A percentile compares a stretch with the other conserved stretches of the same genome.
Conservation (phyloP, 2,329 filamentous ascomycete genomes). For the Drechslerella dactyloides region DNA sequence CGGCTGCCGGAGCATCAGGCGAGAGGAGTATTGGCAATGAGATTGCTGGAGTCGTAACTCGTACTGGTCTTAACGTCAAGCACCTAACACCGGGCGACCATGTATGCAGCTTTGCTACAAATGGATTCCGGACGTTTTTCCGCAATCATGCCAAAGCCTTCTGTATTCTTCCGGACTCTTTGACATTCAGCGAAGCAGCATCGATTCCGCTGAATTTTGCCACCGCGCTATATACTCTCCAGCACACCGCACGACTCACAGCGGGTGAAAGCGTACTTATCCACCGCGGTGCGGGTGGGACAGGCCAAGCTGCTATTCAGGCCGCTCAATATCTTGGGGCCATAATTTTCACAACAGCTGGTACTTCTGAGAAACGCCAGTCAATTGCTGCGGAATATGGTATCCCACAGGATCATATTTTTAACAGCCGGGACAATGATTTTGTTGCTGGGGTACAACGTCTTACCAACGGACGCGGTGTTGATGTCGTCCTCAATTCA, state of each 20-base stretch:
- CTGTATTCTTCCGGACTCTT: constrained; percentile 7
- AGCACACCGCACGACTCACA: constrained; percentile 53
- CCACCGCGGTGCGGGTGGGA: constrained; percentile 57
- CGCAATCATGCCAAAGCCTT: constrained; percentile 11
- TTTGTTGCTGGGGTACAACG: constrained; percentile 56
- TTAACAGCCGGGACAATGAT: constrained; percentile 58
- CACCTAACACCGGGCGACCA: constrained; percentile 7
- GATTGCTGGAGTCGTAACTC: constrained; percentile 52
- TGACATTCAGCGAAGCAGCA: constrained; percentile 15
- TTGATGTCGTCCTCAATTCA: constrained; percentile 62
- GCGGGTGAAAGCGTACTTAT: constrained; percentile 57
- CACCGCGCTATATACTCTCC: constrained; percentile 53
- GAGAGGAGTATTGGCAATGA: constrained; percentile 51
- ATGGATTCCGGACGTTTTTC: constrained; percentile 28
- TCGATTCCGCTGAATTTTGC: constrained; percentile 36
- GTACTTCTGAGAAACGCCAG: constrained; percentile 57
- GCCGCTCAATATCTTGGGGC: constrained; percentile 56
- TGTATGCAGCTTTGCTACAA: constrained; percentile 23
- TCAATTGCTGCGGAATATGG: constrained; percentile 57
- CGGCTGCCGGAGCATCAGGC: constrained; percentile 18
- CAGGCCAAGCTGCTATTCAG: constrained; percentile 58
- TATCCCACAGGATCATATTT: constrained; percentile 58
- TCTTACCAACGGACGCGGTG: constrained; percentile 57
- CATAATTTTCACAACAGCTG: constrained; percentile 60
- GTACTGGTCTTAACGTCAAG: constrained; percentile 44